Conservation (phyloP, 257 asterid genomes). For the Henckelia pumila region DNA sequence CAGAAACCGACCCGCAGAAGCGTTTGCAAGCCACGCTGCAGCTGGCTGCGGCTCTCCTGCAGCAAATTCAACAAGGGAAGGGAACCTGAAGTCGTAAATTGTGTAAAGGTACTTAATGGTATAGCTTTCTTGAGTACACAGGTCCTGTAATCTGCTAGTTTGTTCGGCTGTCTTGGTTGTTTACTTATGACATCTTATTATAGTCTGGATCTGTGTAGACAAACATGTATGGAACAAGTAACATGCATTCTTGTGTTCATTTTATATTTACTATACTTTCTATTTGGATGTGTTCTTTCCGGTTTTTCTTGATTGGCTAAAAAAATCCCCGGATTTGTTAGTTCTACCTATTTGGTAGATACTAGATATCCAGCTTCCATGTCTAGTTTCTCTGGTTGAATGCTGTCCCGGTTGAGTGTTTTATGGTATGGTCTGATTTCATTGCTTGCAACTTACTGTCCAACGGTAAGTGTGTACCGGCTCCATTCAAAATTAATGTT, state of each 20-base stretch:
- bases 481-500: too few species aligned
- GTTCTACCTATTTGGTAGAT: too few species aligned
- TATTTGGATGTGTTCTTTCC: not conserved
- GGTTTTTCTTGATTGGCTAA: too few species aligned
- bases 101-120: not conserved
- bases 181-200: not conserved
- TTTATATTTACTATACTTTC: not conserved
- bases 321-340: too few species aligned
- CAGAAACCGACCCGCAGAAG: conserved; percentile 67
- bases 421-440: too few species aligned
- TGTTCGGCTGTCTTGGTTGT: not conserved
- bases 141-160: not conserved
- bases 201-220: not conserved
- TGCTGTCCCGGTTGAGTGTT: conserved; percentile 19
- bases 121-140: too few species aligned
- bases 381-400: too few species aligned
- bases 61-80: conserved; percentile 90
- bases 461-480: too few species aligned
- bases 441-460: too few species aligned
- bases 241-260: not conserved
- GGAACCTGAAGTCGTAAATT: conserved; percentile 40
- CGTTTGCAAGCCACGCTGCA: conserved; percentile 90
- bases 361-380: too few species aligned
- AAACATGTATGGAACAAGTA: not conserved
- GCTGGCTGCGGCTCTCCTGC: conserved; percentile 87